Evolutionary conservation across 371 early-diverging fungal species (phyloP), one percentile per base, ranked within the genome.

Genomic region (Sporodiniella umbellata): DNA sequence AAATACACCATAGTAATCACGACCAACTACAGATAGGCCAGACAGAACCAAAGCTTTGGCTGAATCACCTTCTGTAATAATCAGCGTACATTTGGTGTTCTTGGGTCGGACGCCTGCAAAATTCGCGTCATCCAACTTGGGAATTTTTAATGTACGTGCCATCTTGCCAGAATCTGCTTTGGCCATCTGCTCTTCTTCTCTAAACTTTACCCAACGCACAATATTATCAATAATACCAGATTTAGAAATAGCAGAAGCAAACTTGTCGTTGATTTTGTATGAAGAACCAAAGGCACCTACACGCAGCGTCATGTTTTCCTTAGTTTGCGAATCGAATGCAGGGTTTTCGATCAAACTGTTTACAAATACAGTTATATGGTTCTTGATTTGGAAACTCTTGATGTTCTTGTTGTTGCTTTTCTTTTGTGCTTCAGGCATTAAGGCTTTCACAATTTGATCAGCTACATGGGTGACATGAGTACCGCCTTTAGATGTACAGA

Each of bases 61-160:
- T 12, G 99, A 99, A 60, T 99, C 99, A 75, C 99, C 99, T 79
- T 99, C 99, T 0, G 99, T 99, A 38, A 99, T 74, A 51, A 99
- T 99, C 48, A 99, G 72, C 0, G 99, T 99, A 71, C 99, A 99
- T 6, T 95, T 55, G 28, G 79, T 60, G 25, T 90, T 88, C 17
- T 86, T 66, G 2, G 66, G 66, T 24, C 72, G 65, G 0, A 92
- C 84, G 22, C 99, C 99, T 8, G 99, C 99, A 50, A 82, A 75
- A 56, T 98, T 99, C 33, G 99, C 99, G 71, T 99, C 99, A 45
- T 98, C 99, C 7, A 99, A 85, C 70, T 99, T 99, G 40, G 90
- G 77, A 43, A 99, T 91, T 15, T 95, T 94, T 2, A 87, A 76
- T 23, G 98, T 79, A 18, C 94, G 62, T 4, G 47, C 33, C 64